phyloP scores from a whole-genome alignment of 1,284 basidiomycete genomes.

The Pulveroboletus sp. region DNA sequence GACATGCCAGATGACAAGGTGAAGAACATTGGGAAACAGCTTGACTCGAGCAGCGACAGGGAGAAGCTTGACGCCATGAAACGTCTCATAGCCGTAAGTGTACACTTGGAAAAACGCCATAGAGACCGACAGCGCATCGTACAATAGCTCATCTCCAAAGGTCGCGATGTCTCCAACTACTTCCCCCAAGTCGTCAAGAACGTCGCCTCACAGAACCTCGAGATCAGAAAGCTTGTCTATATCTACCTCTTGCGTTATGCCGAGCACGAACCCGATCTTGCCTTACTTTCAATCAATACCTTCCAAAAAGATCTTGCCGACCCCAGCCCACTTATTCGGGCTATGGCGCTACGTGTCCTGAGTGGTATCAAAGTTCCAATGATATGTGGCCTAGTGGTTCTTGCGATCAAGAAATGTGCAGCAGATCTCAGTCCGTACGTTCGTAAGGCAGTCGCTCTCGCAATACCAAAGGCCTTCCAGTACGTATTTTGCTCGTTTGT shows the following conservation, averaged over 20 bases:
- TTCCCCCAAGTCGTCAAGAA: slow-evolving; percentile 95
- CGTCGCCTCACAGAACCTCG: slow-evolving; percentile 85
- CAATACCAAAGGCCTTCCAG: slow-evolving; percentile 85
- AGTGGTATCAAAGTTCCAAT: slow-evolving; percentile 88
- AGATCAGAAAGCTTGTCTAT: slow-evolving; percentile 96
- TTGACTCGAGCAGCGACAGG: slow-evolving; percentile 81
- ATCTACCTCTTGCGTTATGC: slow-evolving; percentile 96
- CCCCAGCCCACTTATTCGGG: slow-evolving; percentile 86
- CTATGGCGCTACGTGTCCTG: slow-evolving; percentile 92
- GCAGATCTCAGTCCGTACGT: slow-evolving; percentile 92
- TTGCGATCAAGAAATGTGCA: slow-evolving; percentile 90
- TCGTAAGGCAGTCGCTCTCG: slow-evolving; percentile 86
- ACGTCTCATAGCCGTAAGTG: slow-evolving; percentile 81
- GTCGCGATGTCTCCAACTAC: slow-evolving; percentile 86
- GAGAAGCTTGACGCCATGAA: slow-evolving; percentile 95
- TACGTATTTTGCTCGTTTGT: slow-evolving; percentile 36
- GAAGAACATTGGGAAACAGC: slow-evolving; percentile 77
- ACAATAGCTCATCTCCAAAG: slow-evolving; percentile 86
- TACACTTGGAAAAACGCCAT: background rate
- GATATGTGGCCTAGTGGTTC: slow-evolving; percentile 82
- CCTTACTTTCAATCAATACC: slow-evolving; percentile 95
- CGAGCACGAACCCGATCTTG: slow-evolving; percentile 89
- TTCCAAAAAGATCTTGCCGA: slow-evolving; percentile 97
- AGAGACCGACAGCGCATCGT: slow-evolving; percentile 9
- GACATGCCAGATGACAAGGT: slow-evolving; percentile 70